These are phyloP conservation scores for Ilyonectria robusta DNA, from an alignment of 2,329 filamentous ascomycete genomes.

Conservation along the genomic window DNA sequence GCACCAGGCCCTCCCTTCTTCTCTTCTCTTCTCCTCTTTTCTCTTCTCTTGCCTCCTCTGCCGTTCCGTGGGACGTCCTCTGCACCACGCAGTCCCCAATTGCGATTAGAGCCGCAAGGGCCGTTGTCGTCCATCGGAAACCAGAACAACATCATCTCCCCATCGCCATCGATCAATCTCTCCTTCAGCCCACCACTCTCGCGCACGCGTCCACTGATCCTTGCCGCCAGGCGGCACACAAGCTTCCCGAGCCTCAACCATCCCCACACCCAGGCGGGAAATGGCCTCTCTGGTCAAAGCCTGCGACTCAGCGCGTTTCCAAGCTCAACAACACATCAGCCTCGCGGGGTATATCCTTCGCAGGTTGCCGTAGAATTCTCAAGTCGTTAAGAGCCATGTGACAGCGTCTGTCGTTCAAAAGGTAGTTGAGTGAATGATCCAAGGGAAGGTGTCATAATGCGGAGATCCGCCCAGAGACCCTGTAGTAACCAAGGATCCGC, in stretches of 20 bases:
- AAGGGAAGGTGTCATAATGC: slow-evolving; percentile 48
- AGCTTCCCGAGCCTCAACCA: slow-evolving; percentile 46
- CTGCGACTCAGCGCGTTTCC: slow-evolving; percentile 48
- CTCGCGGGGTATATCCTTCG: slow-evolving; percentile 60
- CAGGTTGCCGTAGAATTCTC: slow-evolving; percentile 55
- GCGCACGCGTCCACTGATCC: slow-evolving; percentile 49
- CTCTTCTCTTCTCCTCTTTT: slow-evolving; percentile 31
- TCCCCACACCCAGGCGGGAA: slow-evolving; percentile 35
- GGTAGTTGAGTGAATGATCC: slow-evolving; percentile 51
- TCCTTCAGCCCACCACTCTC: slow-evolving; percentile 53
- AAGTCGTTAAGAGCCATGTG: slow-evolving; percentile 55
- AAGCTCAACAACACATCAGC: slow-evolving; percentile 56
- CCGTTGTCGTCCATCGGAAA: slow-evolving; percentile 40
- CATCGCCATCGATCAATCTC: slow-evolving; percentile 48
- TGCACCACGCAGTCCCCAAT: slow-evolving; percentile 29
- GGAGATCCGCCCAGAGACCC: slow-evolving; percentile 45
- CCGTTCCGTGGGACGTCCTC: slow-evolving; percentile 40
- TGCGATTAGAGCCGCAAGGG: slow-evolving; percentile 11
- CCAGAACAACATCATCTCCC: slow-evolving; percentile 43
- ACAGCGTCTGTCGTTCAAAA: slow-evolving; percentile 55
- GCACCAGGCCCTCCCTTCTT: slow-evolving; percentile 31
- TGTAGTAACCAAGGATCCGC: slow-evolving; percentile 49
- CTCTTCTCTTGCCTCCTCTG: slow-evolving; percentile 38
- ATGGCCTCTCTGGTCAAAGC: slow-evolving; percentile 42
- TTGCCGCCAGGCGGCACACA: slow-evolving; percentile 43